Evolutionary conservation across 2,329 filamentous ascomycete species (phyloP).

Genomic region (Scedosporium dehoogii): DNA sequence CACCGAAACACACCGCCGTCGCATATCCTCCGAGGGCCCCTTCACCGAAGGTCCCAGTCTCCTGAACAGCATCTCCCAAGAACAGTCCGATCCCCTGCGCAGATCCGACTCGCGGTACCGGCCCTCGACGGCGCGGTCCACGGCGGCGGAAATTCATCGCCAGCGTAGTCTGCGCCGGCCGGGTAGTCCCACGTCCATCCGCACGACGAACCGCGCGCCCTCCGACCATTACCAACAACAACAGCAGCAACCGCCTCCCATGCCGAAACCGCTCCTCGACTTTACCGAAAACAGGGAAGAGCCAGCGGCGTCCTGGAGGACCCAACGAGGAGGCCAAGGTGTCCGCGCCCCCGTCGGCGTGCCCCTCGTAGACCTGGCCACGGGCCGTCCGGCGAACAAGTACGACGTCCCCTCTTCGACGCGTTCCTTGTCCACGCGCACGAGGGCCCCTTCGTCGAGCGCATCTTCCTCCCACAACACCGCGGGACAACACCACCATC

Average conservation of each 20-base stretch:
- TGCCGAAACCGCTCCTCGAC: conserved; percentile 55
- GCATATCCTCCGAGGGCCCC: conserved; percentile 18
- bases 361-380: conserved; percentile 37
- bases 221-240: conserved; percentile 17
- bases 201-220: conserved; percentile 13
- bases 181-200: conserved; percentile 12
- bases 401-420: not conserved
- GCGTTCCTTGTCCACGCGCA: not conserved
- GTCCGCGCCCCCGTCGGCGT: conserved; percentile 29
- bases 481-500: not conserved
- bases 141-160: conserved; percentile 11
- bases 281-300: conserved; percentile 46
- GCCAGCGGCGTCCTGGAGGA: conserved; percentile 40
- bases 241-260: conserved; percentile 10
- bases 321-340: conserved; percentile 39
- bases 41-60: conserved; percentile 50
- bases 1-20: not conserved
- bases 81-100: not conserved
- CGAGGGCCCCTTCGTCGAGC: not conserved
- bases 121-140: conserved; percentile 8
- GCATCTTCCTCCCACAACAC: not conserved
- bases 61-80: conserved; percentile 29
- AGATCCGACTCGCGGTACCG: conserved; percentile 9
- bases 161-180: conserved; percentile 10
- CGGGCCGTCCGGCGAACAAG: conserved; percentile 13